Conservation (phyloP, 306 rosid genomes). For the Trichosanthes cucumerina region DNA sequence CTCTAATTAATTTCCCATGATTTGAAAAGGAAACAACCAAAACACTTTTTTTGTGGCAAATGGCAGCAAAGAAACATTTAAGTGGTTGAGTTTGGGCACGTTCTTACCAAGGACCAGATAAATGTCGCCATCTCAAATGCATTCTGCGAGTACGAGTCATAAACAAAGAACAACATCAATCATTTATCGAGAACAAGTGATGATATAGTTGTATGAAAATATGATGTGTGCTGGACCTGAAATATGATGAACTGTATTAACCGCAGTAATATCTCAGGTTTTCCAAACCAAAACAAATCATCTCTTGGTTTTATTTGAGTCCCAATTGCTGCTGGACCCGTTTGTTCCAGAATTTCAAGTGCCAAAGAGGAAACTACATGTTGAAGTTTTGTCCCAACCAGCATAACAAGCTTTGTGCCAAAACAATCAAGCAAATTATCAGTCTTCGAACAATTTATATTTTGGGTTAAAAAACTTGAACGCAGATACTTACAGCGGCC, state of each 20-base stretch:
- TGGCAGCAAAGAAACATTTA: neutral
- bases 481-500: constrained; percentile 55
- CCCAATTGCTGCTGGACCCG: constrained; percentile 42
- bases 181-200: neutral
- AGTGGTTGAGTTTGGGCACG: neutral
- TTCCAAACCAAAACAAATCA: constrained; percentile 79
- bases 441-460: neutral
- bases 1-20: neutral
- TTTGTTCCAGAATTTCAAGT: constrained; percentile 54
- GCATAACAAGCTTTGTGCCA: constrained; percentile 70
- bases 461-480: neutral
- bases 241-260: constrained; percentile 90
- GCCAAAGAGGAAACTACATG: constrained; percentile 93
- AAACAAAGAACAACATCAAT: constrained; percentile 15
- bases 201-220: neutral
- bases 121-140: constrained; percentile 95
- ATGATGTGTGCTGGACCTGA: constrained; percentile 44
- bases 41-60: neutral
- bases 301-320: constrained; percentile 85
- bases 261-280: constrained; percentile 61
- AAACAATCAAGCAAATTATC: constrained; percentile 14
- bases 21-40: neutral
- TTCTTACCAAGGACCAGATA: constrained; percentile 87
- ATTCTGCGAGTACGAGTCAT: constrained; percentile 43
- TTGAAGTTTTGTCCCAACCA: constrained; percentile 94